Evolutionary conservation across 306 rosid genomes (phyloP).

Genomic region (Alnus rubra): DNA sequence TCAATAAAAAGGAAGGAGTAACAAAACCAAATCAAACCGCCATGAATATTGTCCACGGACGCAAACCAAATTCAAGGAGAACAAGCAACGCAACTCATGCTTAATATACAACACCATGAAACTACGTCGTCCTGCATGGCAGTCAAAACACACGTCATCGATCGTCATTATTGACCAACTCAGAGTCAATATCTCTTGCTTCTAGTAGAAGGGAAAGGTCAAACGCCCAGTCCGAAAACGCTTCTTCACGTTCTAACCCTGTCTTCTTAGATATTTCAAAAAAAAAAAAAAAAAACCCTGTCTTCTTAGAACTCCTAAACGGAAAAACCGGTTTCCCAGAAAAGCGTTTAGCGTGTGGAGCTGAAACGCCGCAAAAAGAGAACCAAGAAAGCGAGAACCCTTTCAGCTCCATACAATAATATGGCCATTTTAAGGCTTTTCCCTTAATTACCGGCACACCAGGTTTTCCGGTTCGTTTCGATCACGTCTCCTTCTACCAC

Average conservation of each 20-base stretch:
- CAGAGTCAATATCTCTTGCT: not conserved
- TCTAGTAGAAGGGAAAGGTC: slow-evolving; percentile 17
- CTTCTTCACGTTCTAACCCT: not conserved
- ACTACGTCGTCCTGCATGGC: slow-evolving; percentile 3
- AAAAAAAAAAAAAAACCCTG: no score
- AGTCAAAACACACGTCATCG: not conserved
- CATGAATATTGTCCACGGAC: not conserved
- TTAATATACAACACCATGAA: not conserved
- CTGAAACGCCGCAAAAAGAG: slow-evolving; percentile 24
- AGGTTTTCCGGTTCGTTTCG: slow-evolving; percentile 26
- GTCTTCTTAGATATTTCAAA: no score
- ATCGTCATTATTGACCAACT: not conserved
- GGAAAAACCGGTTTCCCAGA: not conserved
- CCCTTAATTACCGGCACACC: slow-evolving; percentile 41
- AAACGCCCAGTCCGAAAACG: slow-evolving; percentile 30
- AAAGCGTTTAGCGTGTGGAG: slow-evolving; percentile 28
- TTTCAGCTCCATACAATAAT: slow-evolving; percentile 2
- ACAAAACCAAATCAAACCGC: not conserved
- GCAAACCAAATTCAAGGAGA: not conserved
- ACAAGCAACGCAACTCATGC: not conserved
- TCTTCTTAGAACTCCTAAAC: not conserved
- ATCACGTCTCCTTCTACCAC: slow-evolving; percentile 29
- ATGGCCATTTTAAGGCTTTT: slow-evolving; percentile 11
- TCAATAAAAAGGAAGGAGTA: no score
- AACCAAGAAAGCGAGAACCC: not conserved